These are phyloP conservation scores for Cystoisospora suis DNA, from an alignment of 169 alveolate genomes.

Conservation along the genomic window DNA sequence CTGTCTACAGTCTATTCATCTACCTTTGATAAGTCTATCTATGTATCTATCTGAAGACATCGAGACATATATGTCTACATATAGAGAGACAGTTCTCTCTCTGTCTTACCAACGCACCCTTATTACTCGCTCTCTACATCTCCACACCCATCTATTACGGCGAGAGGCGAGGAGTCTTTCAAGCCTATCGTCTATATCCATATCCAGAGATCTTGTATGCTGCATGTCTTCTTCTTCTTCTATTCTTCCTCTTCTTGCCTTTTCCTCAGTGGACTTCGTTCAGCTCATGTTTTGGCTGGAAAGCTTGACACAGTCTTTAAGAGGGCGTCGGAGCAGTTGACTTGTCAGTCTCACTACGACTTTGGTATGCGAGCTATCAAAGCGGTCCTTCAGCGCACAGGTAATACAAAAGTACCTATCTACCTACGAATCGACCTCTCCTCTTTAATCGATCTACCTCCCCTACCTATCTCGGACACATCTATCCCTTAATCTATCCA, in stretches of 20 bases:
- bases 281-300: constrained; percentile 90
- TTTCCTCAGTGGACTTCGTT: constrained; percentile 93
- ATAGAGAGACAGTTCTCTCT: neutral
- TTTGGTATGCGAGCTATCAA: constrained; percentile 97
- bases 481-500: neutral
- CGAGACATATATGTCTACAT: neutral
- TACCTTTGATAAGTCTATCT: neutral
- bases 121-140: too few species aligned
- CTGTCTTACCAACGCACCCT: too few species aligned
- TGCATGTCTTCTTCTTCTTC: too few species aligned
- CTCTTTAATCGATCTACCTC: neutral
- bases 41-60: neutral
- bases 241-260: neutral
- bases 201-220: too few species aligned
- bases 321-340: constrained; percentile 83
- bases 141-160: too few species aligned
- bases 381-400: constrained; percentile 94
- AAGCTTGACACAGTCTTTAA: constrained; percentile 92
- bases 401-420: constrained; percentile 88
- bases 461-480: too few species aligned
- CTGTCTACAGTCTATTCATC: too few species aligned
- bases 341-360: constrained; percentile 95
- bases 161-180: too few species aligned
- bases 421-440: neutral
- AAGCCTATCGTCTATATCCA: too few species aligned